Percentiles rank a stretch among this genome's conserved stretches.
Conservation (phyloP, 1,284 basidiomycete species). For the Microbotryum intermedium region DNA sequence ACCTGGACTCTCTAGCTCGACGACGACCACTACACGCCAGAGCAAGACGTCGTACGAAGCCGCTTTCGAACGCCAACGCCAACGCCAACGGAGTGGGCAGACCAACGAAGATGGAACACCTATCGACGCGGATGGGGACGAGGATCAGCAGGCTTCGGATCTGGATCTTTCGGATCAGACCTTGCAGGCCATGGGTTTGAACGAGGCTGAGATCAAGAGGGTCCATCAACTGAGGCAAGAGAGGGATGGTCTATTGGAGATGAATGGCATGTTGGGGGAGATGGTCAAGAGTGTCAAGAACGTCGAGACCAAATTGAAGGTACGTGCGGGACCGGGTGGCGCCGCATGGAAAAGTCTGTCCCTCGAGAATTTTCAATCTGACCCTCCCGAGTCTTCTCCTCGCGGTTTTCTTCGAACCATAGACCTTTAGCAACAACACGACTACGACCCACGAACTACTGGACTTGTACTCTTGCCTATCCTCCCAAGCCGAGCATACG, state of each 20-base stretch:
- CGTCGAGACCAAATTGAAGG: slow-evolving; percentile 24
- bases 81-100: background rate
- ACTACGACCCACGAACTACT: slow-evolving; percentile 32
- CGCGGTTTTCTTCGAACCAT: too few relatives aligned
- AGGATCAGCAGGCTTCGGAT: background rate
- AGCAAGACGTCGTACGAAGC: background rate
- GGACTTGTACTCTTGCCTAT: slow-evolving; percentile 33
- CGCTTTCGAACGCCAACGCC: background rate
- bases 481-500: slow-evolving; percentile 34
- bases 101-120: background rate
- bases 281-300: slow-evolving; percentile 10
- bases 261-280: slow-evolving; percentile 24
- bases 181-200: background rate
- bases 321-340: slow-evolving; percentile 15
- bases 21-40: background rate
- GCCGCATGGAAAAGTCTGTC: slow-evolving; percentile 23
- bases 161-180: background rate
- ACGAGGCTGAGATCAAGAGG: slow-evolving; percentile 7
- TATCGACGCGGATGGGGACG: background rate
- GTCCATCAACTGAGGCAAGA: slow-evolving; percentile 19
- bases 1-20: background rate
- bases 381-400: background rate
- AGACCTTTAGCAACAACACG: slow-evolving; percentile 21
- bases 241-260: slow-evolving; percentile 22
- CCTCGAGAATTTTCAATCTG: background rate